Percentiles rank a stretch among this genome's conserved stretches.
Evolutionary conservation across 352 stramenopile species (phyloP).

Genomic region (Pythium phragmitis): DNA sequence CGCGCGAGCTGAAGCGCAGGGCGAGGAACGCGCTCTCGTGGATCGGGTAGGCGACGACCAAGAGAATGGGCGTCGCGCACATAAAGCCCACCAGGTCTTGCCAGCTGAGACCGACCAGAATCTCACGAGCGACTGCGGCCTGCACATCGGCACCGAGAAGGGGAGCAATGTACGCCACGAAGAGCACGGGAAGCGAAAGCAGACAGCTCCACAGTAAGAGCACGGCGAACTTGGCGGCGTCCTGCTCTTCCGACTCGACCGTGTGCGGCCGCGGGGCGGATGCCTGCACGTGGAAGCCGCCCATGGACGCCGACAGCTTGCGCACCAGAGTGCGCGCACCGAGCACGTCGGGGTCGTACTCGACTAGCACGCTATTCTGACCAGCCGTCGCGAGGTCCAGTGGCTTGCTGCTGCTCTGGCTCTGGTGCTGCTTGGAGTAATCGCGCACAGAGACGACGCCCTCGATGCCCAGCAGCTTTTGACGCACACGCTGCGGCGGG

Average conservation of each 20-base stretch:
- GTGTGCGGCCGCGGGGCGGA: conserved; percentile 48
- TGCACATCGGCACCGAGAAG: conserved; percentile 29
- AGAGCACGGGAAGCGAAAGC: conserved; percentile 51
- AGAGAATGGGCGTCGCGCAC: conserved; percentile 70
- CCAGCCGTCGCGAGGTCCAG: conserved; percentile 20
- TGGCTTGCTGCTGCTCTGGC: conserved; percentile 25
- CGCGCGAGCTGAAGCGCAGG: conserved; percentile 53
- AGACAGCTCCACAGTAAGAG: conserved; percentile 54
- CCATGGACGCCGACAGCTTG: conserved; percentile 8
- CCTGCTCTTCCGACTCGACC: conserved; percentile 33
- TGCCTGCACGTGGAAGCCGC: conserved; percentile 45
- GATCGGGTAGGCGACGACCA: conserved; percentile 61
- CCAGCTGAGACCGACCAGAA: conserved; percentile 45
- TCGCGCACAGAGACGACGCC: conserved; percentile 49
- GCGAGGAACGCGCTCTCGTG: conserved; percentile 66
- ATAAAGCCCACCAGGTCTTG: conserved; percentile 49
- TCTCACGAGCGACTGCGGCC: conserved; percentile 29
- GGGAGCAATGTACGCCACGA: conserved; percentile 59
- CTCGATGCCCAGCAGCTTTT: conserved; percentile 31
- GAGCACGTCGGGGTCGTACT: conserved; percentile 24
- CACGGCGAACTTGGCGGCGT: conserved; percentile 44
- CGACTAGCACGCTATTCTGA: conserved; percentile 24
- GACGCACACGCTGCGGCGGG: conserved; percentile 21
- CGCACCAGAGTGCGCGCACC: conserved; percentile 20
- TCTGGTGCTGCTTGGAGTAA: conserved; percentile 29